Percentiles rank a stretch among this genome's conserved stretches.
phyloP scores from a whole-genome alignment of 805 yeast genomes.

The Saccharomycopsis babjevae region DNA sequence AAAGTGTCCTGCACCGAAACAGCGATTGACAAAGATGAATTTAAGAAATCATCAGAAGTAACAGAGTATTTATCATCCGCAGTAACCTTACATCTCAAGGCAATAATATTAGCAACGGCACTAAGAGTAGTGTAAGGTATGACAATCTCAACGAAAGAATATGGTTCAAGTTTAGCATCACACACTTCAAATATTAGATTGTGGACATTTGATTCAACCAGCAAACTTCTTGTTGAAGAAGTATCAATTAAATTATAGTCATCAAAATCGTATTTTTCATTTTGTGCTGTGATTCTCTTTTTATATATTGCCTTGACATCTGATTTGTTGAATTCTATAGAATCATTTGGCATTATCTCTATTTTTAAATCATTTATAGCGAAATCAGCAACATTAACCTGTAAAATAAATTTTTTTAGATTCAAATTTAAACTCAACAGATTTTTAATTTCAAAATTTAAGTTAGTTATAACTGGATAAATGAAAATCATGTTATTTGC shows the following conservation, averaged over 20 bases:
- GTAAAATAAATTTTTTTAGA: conserved; percentile 23
- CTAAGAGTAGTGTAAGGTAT: conserved; percentile 26
- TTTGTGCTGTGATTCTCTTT: conserved; percentile 1
- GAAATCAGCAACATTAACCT: conserved; percentile 26
- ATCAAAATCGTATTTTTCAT: conserved; percentile 10
- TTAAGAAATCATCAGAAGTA: conserved; percentile 26
- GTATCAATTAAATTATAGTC: conserved; percentile 9
- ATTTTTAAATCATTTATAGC: conserved; percentile 26
- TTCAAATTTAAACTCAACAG: conserved; percentile 26
- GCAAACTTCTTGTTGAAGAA: background rate
- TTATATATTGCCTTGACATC: conserved; percentile 13
- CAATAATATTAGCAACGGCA: conserved; percentile 8
- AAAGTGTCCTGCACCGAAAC: conserved; percentile 78
- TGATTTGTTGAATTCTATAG: conserved; percentile 8
- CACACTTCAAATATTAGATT: background rate
- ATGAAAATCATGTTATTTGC: conserved; percentile 9
- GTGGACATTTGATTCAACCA: background rate
- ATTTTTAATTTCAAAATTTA: conserved; percentile 22
- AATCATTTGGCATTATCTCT: conserved; percentile 7
- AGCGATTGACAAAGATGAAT: conserved; percentile 49
- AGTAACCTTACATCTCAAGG: conserved; percentile 12
- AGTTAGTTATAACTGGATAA: conserved; percentile 14
- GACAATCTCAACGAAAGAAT: conserved; percentile 21
- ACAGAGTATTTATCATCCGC: conserved; percentile 9
- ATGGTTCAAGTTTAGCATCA: background rate